Percentiles rank a stretch among this genome's conserved stretches.
Evolutionary conservation across 140 eudicot species (phyloP).

Genomic region (Oenanthe javanica): DNA sequence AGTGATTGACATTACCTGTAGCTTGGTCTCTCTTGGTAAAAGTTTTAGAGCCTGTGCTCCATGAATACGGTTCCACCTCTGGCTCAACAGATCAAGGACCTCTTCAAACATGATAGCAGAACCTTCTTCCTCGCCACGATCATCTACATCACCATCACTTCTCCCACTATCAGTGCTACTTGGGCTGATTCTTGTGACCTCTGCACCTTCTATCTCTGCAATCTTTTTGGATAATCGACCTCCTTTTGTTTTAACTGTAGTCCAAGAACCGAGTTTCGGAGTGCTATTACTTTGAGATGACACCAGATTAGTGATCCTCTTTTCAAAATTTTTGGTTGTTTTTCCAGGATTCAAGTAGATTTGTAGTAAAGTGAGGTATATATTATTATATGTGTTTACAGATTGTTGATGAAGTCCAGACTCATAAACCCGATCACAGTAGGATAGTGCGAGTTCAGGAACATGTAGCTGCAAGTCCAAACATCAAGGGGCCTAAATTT

Average conservation of each 20-base stretch:
- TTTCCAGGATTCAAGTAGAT: conserved; percentile 75
- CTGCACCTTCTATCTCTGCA: conserved; percentile 83
- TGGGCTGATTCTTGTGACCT: conserved; percentile 48
- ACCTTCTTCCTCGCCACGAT: conserved; percentile 45
- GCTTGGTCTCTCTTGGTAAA: conserved; percentile 81
- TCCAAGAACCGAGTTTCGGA: conserved; percentile 33
- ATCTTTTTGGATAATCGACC: conserved; percentile 58
- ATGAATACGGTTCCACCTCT: conserved; percentile 86
- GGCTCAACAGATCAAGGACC: conserved; percentile 76
- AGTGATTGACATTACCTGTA: conserved; percentile 49
- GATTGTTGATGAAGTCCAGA: conserved; percentile 60
- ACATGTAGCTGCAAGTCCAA: conserved; percentile 62
- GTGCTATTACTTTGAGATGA: conserved; percentile 48
- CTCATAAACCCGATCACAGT: conserved; percentile 86
- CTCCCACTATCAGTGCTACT: conserved; percentile 74
- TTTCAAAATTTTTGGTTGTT: conserved; percentile 62
- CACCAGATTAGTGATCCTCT: conserved; percentile 48
- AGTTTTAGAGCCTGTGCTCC: conserved; percentile 87
- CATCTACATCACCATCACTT: conserved; percentile 83
- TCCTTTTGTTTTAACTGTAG: conserved; percentile 43
- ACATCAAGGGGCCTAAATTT: background rate
- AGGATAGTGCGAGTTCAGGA: conserved; percentile 89
- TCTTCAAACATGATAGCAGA: conserved; percentile 68
- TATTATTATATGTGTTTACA: conserved; percentile 52
- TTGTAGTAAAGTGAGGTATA: conserved; percentile 73